Evolutionary conservation across 1,284 basidiomycete genomes (phyloP), one percentile per base, ranked within the genome.

Genomic region (Hypsizygus ulmarius): DNA sequence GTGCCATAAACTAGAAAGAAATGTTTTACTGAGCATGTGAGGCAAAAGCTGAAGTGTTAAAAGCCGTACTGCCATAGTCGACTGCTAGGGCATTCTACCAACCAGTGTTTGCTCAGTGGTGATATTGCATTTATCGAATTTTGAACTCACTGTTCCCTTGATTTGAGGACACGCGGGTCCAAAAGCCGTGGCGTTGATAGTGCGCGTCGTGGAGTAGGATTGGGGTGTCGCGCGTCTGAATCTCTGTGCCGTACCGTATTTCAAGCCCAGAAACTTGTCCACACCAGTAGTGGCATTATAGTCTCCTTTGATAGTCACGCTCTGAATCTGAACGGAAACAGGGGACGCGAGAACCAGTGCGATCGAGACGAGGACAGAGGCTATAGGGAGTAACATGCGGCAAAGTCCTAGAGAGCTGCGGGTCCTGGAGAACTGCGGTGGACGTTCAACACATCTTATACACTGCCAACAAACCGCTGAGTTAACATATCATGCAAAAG

Each of bases 161-260:
- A 59, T 55, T 28, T 60, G 58, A 2, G 58, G 55, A 45, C 58
- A 60, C 3, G 57, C 55, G 10, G 53, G 55, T 6, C 52, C 55
- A 42, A 49, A 39, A 5, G 36, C 39, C n/a, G 49, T 55, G 11
- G 50, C 55, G 21, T 55, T 55, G 5, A 59, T 42, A 0, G 33
- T 35, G 3, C 21, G 44, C 0, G 29, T 14, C 1, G 15, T 42
- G 9, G 19, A 16, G 29, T 57, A 59, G 10, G 53, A 49, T 4
- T 48, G 41, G 11, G 54, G 32, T 32, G 51, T 51, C 2, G 52
- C 49, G 16, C 52, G 52, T 30, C 36, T 44, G 39, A 60, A 60
- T 8, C 59, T 50, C 14, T 47, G 11, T 12, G 57, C 43, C 9
- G 51, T 50, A 14, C 55, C 59, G 41, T 60, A 59, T 16, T 51